These are phyloP conservation scores for Colletotrichum australisinense DNA, from an alignment of 2,329 filamentous ascomycete species.

Conservation along the genomic window DNA sequence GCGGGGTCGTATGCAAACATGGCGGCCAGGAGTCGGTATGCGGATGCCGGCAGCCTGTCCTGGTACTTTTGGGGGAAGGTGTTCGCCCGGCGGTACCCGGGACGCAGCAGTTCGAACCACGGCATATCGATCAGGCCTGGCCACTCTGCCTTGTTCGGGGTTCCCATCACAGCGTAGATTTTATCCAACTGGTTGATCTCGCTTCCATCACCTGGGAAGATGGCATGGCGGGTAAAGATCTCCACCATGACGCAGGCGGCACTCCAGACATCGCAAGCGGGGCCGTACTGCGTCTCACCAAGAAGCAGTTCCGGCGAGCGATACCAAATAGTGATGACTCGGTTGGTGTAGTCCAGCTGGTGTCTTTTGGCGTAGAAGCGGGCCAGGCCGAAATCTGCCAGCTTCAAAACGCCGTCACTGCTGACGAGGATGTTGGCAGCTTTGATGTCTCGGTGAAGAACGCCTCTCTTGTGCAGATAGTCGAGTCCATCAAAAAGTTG, in stretches of 20 bases:
- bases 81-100: slow-evolving; percentile 77
- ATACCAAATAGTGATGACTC: slow-evolving; percentile 99
- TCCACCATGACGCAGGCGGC: slow-evolving; percentile 97
- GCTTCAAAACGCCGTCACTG: slow-evolving; percentile 87
- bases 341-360: slow-evolving; percentile 96
- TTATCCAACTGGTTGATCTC: slow-evolving; percentile 97
- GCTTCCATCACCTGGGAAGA: slow-evolving; percentile 95
- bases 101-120: slow-evolving; percentile 94
- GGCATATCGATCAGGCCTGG: slow-evolving; percentile 92
- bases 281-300: slow-evolving; percentile 90
- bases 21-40: slow-evolving; percentile 81
- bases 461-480: slow-evolving; percentile 92
- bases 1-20: slow-evolving; percentile 94
- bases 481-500: slow-evolving; percentile 95
- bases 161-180: slow-evolving; percentile 93
- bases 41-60: slow-evolving; percentile 80
- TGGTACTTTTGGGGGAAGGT: slow-evolving; percentile 87
- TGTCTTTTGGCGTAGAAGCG: slow-evolving; percentile 95
- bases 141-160: slow-evolving; percentile 87
- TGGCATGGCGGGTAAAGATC: slow-evolving; percentile 92
- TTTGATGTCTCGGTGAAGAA: slow-evolving; percentile 97
- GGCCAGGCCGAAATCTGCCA: slow-evolving; percentile 95
- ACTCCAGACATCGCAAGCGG: slow-evolving; percentile 95
- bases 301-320: slow-evolving; percentile 89
- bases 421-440: slow-evolving; percentile 97